A percentile compares a stretch with the other conserved stretches of the same genome.
Conservation (phyloP, 2,329 filamentous ascomycete genomes). For the Sclerotinia borealis region DNA sequence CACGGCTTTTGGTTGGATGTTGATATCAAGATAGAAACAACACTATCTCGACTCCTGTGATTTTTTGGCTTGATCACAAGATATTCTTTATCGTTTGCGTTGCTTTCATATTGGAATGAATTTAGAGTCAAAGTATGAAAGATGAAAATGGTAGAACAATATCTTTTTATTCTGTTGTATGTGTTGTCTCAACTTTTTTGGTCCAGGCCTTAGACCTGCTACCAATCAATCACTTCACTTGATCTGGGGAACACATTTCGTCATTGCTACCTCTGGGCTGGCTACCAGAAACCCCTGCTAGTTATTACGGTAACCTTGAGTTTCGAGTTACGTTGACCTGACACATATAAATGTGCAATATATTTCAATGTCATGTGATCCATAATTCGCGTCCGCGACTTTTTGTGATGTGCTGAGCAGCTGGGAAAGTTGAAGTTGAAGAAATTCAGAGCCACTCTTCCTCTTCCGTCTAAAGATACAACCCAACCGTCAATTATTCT, state of each 20-base stretch:
- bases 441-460: not conserved
- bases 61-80: not conserved
- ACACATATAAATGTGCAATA: not conserved
- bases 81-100: not conserved
- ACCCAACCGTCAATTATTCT: not conserved
- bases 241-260: constrained; percentile 7
- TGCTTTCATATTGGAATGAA: not conserved
- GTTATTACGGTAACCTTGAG: too few relatives aligned
- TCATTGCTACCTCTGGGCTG: not conserved
- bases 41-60: not conserved
- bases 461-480: too few relatives aligned
- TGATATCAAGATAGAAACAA: not conserved
- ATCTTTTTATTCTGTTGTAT: not conserved
- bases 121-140: not conserved
- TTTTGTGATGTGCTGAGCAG: constrained; percentile 3
- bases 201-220: not conserved
- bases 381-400: constrained; percentile 10
- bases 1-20: constrained; percentile 12
- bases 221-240: not conserved
- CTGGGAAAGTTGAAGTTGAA: not conserved
- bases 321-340: not conserved
- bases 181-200: not conserved
- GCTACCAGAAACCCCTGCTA: not conserved
- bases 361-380: not conserved
- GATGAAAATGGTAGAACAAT: not conserved